phyloP scores from a whole-genome alignment of 352 stramenopile species.

The Pythium apleroticum region DNA sequence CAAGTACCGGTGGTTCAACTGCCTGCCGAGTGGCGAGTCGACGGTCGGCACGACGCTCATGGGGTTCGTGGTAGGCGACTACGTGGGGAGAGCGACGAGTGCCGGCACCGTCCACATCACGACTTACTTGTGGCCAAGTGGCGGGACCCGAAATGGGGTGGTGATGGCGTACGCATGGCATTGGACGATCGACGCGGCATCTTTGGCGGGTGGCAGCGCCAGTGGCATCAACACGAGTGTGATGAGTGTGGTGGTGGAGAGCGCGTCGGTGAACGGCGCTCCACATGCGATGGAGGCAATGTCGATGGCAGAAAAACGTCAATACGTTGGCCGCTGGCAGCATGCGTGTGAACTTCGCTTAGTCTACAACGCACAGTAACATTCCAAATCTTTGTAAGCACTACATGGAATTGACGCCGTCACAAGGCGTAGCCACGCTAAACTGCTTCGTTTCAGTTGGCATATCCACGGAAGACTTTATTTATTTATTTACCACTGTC shows the following conservation, averaged over 20 bases:
- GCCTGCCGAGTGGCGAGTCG: not conserved
- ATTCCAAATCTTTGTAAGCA: too few species aligned
- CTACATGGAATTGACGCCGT: too few species aligned
- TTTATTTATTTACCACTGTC: too few species aligned
- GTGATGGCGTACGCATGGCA: conserved; percentile 6
- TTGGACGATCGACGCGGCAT: conserved; percentile 15
- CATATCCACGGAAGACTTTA: too few species aligned
- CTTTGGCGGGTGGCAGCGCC: not conserved
- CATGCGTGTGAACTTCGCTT: not conserved
- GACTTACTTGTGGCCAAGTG: conserved; percentile 11
- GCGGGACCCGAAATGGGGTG: too few species aligned
- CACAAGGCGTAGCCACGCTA: too few species aligned
- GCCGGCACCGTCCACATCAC: conserved; percentile 2
- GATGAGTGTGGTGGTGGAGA: conserved; percentile 12
- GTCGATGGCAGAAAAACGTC: conserved; percentile 14
- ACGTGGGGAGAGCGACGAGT: conserved; percentile 2
- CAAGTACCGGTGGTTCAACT: not conserved
- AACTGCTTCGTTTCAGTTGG: too few species aligned
- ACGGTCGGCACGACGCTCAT: conserved; percentile 11
- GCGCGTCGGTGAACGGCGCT: not conserved
- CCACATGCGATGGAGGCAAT: conserved; percentile 12
- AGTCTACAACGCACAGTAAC: too few species aligned
- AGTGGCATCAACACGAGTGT: too few species aligned
- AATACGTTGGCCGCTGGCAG: conserved; percentile 2
- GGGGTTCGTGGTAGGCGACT: conserved; percentile 9